These are phyloP conservation scores for Kingdonia uniflora DNA, from an alignment of 164 flowering plant genomes.

Conservation along the genomic window DNA sequence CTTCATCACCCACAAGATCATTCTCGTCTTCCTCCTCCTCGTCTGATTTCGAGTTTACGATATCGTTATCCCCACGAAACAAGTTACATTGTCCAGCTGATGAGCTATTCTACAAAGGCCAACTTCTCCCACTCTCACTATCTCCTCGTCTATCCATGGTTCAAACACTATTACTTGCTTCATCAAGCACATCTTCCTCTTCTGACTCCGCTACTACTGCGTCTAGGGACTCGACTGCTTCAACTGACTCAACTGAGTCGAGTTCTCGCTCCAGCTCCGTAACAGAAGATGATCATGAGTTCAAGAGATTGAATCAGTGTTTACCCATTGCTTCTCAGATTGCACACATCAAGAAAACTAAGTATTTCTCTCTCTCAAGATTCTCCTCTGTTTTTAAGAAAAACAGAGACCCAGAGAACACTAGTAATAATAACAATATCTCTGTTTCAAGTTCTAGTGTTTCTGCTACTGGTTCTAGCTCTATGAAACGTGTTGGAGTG, in stretches of 20 bases:
- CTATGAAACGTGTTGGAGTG: constrained; percentile 25
- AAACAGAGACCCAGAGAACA: constrained; percentile 11
- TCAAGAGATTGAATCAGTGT: constrained; percentile 2
- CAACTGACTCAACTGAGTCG: constrained; percentile 36
- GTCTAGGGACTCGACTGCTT: constrained; percentile 68
- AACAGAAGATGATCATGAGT: constrained; percentile 27
- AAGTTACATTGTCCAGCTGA: constrained; percentile 78
- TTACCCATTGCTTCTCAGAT: neutral
- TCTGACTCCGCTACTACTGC: constrained; percentile 39
- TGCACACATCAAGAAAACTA: constrained; percentile 19
- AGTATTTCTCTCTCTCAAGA: constrained; percentile 58
- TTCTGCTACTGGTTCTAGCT: too few species aligned
- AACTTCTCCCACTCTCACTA: constrained; percentile 80
- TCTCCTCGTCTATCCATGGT: constrained; percentile 84
- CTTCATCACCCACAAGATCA: constrained; percentile 60
- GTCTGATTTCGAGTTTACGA: constrained; percentile 83
- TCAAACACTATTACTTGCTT: constrained; percentile 54
- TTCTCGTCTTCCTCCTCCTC: constrained; percentile 67
- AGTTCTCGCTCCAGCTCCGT: constrained; percentile 67
- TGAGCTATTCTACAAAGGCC: constrained; percentile 90
- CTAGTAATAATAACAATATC: too few species aligned
- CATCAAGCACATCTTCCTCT: constrained; percentile 41
- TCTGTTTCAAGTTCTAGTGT: too few species aligned
- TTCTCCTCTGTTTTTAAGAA: constrained; percentile 69
- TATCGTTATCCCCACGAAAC: constrained; percentile 52